phyloP scores from a whole-genome alignment of 192 early-diverging fungal species.

The Coemansia sp. region DNA sequence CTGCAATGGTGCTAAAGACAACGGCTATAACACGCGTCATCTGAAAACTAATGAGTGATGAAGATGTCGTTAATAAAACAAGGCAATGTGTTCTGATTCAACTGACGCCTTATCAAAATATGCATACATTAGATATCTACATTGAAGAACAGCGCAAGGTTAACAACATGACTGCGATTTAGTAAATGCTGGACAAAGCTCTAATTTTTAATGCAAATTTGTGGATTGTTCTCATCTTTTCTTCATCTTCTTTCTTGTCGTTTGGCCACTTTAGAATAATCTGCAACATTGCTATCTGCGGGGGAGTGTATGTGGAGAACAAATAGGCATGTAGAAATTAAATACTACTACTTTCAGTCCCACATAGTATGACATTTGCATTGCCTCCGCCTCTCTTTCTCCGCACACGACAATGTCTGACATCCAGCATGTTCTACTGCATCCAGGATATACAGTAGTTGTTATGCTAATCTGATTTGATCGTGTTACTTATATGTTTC shows the following conservation, averaged over 20 bases:
- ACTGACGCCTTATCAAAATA: too few relatives aligned
- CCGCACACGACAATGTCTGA: neutral
- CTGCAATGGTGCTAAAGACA: neutral
- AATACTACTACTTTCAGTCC: constrained; percentile 5
- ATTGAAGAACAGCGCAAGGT: too few relatives aligned
- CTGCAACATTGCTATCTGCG: neutral
- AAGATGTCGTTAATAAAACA: neutral
- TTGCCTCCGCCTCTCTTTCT: neutral
- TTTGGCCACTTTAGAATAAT: neutral
- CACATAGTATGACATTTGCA: neutral
- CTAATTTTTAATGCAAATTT: too few relatives aligned
- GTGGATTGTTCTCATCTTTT: too few relatives aligned
- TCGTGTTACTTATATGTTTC: too few relatives aligned
- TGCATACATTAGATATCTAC: too few relatives aligned
- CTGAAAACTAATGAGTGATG: neutral
- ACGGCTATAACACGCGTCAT: neutral
- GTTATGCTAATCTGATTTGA: too few relatives aligned
- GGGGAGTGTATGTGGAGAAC: neutral
- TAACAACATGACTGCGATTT: too few relatives aligned
- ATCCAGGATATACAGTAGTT: neutral
- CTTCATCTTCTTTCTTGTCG: neutral
- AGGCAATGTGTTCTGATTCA: too few relatives aligned
- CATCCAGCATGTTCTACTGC: neutral
- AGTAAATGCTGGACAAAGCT: too few relatives aligned
- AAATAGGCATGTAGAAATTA: constrained; percentile 5